Conservation (phyloP, 2,329 filamentous ascomycete species). For the Ambrosiella cleistominuta region DNA sequence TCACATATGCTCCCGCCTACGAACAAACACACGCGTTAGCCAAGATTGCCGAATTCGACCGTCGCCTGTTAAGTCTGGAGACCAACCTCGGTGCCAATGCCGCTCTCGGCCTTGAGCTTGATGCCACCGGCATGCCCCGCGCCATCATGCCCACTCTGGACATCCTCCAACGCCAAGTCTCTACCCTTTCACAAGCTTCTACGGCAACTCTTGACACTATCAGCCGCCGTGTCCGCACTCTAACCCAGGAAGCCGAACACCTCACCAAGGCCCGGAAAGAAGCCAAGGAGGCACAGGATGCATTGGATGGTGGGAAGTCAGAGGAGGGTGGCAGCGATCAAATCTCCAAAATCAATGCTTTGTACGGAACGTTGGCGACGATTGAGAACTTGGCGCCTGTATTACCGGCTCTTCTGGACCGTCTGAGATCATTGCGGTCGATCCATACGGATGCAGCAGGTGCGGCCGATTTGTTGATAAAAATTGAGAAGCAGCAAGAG, state of each 20-base stretch:
- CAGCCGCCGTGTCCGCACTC: conserved; percentile 48
- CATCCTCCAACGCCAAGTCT: conserved; percentile 62
- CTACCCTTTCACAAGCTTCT: conserved; percentile 54
- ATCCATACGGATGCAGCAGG: conserved; percentile 77
- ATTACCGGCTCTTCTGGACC: conserved; percentile 68
- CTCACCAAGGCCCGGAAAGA: conserved; percentile 47
- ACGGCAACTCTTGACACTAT: conserved; percentile 57
- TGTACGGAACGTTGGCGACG: conserved; percentile 75
- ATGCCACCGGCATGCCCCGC: conserved; percentile 35
- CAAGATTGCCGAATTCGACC: conserved; percentile 76
- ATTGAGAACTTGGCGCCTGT: conserved; percentile 76
- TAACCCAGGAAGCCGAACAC: conserved; percentile 55
- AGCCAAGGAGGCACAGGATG: conserved; percentile 44
- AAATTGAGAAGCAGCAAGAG: conserved; percentile 60
- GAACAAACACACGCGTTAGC: conserved; percentile 54
- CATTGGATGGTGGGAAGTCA: conserved; percentile 21
- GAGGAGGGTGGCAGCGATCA: conserved; percentile 42
- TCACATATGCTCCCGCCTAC: conserved; percentile 46
- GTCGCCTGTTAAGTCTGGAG: conserved; percentile 62
- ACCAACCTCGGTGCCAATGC: conserved; percentile 62
- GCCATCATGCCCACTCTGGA: conserved; percentile 73
- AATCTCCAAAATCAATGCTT: conserved; percentile 70
- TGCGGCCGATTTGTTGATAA: conserved; percentile 59
- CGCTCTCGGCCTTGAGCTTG: conserved; percentile 45
- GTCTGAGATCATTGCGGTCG: conserved; percentile 63